A percentile compares a stretch with the other conserved stretches of the same genome.
Evolutionary conservation across 2,329 filamentous ascomycete species (phyloP).

Genomic region (Fusarium brachygibbosum): DNA sequence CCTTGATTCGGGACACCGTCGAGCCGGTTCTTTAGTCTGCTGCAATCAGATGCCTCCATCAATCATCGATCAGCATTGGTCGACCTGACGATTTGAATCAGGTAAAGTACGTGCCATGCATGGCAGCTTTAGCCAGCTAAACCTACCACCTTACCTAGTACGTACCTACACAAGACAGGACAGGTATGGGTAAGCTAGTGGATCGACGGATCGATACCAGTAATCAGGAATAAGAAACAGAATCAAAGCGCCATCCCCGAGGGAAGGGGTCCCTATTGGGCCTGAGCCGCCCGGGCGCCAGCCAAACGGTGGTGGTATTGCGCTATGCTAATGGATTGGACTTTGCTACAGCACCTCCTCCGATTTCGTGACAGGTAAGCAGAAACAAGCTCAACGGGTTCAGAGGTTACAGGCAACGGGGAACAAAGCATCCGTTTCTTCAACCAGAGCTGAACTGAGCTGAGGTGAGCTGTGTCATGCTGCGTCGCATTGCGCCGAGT

Average conservation of each 20-base stretch:
- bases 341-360: not conserved
- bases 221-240: conserved; percentile 36
- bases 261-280: conserved; percentile 40
- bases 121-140: not conserved
- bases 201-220: conserved; percentile 19
- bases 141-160: not conserved
- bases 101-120: conserved; percentile 5
- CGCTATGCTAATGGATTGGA: not conserved
- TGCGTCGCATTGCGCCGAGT: not conserved
- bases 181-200: not conserved
- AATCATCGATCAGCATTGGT: conserved; percentile 34
- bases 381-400: not conserved
- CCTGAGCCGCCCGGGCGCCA: conserved; percentile 29
- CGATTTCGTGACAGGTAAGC: not conserved
- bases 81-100: conserved; percentile 26
- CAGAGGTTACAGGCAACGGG: not conserved
- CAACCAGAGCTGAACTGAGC: not conserved
- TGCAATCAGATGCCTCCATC: conserved; percentile 32
- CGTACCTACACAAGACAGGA: not conserved
- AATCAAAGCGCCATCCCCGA: conserved; percentile 39
- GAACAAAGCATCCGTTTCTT: not conserved
- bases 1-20: conserved; percentile 36
- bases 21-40: conserved; percentile 22
- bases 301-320: conserved; percentile 16
- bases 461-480: not conserved